These are phyloP conservation scores for Kondoa malvinella DNA, from an alignment of 768 basidiomycete genomes.

Conservation along the genomic window DNA sequence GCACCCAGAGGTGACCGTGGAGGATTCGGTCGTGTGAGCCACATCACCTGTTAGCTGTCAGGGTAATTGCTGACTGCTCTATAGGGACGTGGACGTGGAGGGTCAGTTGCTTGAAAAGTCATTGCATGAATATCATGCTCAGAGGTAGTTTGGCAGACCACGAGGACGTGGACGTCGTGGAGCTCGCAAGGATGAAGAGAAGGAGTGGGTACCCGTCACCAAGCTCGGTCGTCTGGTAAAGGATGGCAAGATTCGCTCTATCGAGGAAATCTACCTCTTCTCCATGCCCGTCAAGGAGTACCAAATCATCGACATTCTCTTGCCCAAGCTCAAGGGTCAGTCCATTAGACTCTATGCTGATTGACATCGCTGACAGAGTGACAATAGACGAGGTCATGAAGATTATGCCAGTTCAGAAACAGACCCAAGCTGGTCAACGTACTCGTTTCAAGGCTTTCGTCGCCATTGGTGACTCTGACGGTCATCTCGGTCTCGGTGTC, in stretches of 20 bases:
- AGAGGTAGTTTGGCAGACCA: constrained; percentile 9
- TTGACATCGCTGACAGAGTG: neutral
- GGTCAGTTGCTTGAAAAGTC: neutral
- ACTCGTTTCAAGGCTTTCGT: constrained; percentile 99
- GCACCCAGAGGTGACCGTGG: constrained; percentile 50
- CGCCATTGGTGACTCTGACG: constrained; percentile 95
- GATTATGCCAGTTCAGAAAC: constrained; percentile 99
- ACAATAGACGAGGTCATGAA: constrained; percentile 78
- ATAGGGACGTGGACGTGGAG: constrained; percentile 36
- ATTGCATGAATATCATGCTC: neutral
- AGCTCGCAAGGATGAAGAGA: constrained; percentile 98
- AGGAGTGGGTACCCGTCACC: constrained; percentile 98
- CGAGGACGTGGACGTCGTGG: constrained; percentile 38
- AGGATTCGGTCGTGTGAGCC: constrained; percentile 73
- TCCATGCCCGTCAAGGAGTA: constrained; percentile 98
- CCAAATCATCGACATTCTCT: constrained; percentile 99
- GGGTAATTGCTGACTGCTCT: too few relatives aligned
- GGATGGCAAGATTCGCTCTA: constrained; percentile 98
- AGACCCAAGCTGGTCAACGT: constrained; percentile 97
- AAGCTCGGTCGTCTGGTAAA: constrained; percentile 98
- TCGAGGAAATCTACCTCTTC: constrained; percentile 99
- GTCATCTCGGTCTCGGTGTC: constrained; percentile 96
- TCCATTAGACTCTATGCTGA: neutral
- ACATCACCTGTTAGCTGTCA: too few relatives aligned
- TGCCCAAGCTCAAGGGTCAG: constrained; percentile 83